phyloP scores from a whole-genome alignment of 75 land plant genomes.

The Chamaecyparis obtusa region DNA sequence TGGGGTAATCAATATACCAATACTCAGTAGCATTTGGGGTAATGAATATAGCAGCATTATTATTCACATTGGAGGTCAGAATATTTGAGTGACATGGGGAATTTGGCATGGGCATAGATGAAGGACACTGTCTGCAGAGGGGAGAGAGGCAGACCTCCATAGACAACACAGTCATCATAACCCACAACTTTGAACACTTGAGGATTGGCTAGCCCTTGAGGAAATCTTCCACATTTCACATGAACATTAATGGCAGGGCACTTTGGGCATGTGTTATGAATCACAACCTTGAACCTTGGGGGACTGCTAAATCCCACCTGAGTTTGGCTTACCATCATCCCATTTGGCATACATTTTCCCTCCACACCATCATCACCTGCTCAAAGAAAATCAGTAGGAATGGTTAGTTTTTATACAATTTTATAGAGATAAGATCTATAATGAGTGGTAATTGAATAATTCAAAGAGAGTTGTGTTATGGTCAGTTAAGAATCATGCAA shows the following conservation, averaged over 20 bases:
- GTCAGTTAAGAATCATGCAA: not conserved
- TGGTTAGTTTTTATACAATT: not conserved
- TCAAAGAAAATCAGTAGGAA: not conserved
- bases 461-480: not conserved
- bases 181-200: slow-evolving; percentile 19
- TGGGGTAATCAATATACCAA: no score
- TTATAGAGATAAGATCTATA: not conserved
- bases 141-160: slow-evolving; percentile 27
- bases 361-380: not conserved
- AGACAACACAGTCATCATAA: slow-evolving; percentile 28
- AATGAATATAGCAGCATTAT: not conserved
- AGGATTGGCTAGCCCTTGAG: slow-evolving; percentile 24
- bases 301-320: slow-evolving; percentile 25
- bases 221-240: slow-evolving; percentile 23
- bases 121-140: slow-evolving; percentile 28
- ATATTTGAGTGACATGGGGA: slow-evolving; percentile 9
- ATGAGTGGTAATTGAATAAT: not conserved
- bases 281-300: slow-evolving; percentile 21
- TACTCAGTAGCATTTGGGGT: not conserved
- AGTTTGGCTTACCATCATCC: slow-evolving; percentile 16
- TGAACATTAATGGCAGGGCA: slow-evolving; percentile 33
- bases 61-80: slow-evolving; percentile 34
- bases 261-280: slow-evolving; percentile 33
- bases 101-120: slow-evolving; percentile 30
- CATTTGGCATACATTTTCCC: slow-evolving; percentile 12